A percentile compares a stretch with the other conserved stretches of the same genome.
These are phyloP conservation scores for Dioscorea dumetorum DNA, from an alignment of 106 monocot species.

Conservation along the genomic window DNA sequence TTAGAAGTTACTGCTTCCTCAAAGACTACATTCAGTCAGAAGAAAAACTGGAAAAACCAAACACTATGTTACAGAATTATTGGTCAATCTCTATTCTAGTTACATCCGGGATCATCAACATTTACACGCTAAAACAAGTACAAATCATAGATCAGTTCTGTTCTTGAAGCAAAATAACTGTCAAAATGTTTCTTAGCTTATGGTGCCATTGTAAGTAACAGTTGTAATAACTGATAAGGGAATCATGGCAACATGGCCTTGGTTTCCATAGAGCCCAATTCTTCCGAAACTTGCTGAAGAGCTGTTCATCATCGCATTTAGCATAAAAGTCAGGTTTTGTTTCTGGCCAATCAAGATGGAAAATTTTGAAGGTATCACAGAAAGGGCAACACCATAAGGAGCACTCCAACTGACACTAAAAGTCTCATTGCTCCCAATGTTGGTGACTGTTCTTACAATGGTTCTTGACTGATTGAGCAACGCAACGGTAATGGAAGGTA, in stretches of 20 bases:
- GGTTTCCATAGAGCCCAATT: conserved; percentile 71
- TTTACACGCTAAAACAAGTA: conserved; percentile 18
- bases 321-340: conserved; percentile 44
- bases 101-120: conserved; percentile 15
- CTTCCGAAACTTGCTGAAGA: conserved; percentile 68
- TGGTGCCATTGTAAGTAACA: conserved; percentile 25
- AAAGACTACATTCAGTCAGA: too few relatives aligned
- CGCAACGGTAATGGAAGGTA: conserved; percentile 82
- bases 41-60: too few relatives aligned
- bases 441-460: conserved; percentile 55
- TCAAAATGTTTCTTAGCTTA: conserved; percentile 7
- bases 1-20: too few relatives aligned
- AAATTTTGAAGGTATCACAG: conserved; percentile 55
- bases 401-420: conserved; percentile 66
- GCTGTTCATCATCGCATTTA: conserved; percentile 71
- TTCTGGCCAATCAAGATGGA: conserved; percentile 43
- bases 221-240: conserved; percentile 76
- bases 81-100: conserved; percentile 17
- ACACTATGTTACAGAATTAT: conserved; percentile 14
- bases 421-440: conserved; percentile 54
- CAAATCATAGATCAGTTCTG: conserved; percentile 19
- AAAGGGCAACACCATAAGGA: conserved; percentile 63
- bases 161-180: conserved; percentile 6
- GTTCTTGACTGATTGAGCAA: conserved; percentile 60
- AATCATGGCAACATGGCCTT: conserved; percentile 50